Base-by-base conservation (phyloP, 331 rosid genomes). In the Arachis monticola region DNA sequence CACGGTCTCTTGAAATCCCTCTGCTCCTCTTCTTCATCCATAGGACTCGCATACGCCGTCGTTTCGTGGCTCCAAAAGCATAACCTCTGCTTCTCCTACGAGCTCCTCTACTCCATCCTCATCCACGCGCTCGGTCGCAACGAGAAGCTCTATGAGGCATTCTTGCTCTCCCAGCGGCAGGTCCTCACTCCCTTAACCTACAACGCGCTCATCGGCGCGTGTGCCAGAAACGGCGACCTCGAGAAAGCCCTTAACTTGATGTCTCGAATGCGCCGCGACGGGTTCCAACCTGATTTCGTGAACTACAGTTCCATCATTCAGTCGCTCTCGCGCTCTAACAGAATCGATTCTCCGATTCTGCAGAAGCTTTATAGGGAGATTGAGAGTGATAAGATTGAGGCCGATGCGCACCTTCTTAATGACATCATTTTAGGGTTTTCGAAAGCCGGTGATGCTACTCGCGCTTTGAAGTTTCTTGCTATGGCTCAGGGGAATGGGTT, bases 1-100 rank as follows among this genome's bases (percentile, higher is more conserved):
- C 99, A 89, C 84, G 84, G 92, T 0, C 93, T 95, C 56, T 93
- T 95, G 45, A 95, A 92, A 61, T 90, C 93, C 7, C 93, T 95
- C 27, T 95, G 97, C 63, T 81, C 96, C 22, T 79, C 94, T 4
- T 57, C 96, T 17, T 64, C 89, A 11, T 89, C 96, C 3, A 77
- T 95, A 10, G 80, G 78, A 4, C 81, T 88, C 7, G 97, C 96
- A 1, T 95, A 91, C 83, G 86, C 87, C 74, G 90, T 92, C 80
- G 99, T 95, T 58, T 83, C 92, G 5, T 92, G 99, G 97, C 93
- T 95, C 13, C 89, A 90, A 51, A 92, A 83, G 67, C 99, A 95
- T 87, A 95, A 90, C n/a, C 89, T 95, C 42, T 95, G 99, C 75
- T 95, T 87, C 87, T 92, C 99, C 1, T 95, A 95, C 70, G 97